Conservation (phyloP, 176 grass and related monocot genomes). For the barley (Hordeum vulgare) region DNA sequence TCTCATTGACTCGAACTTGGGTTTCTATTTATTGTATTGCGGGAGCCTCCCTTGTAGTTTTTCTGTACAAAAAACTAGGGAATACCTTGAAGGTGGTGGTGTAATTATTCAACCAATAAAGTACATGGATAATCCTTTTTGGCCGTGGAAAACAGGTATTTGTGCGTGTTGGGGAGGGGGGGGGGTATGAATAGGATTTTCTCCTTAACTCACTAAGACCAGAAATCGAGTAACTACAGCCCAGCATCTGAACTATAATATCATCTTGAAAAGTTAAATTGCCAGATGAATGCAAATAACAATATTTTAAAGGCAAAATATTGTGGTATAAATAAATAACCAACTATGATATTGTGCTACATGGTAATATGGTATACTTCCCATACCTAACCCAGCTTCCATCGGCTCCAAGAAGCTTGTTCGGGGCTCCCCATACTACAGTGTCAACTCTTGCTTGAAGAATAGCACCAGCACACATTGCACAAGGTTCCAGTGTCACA, state of each 20-base stretch:
- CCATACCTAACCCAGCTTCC: constrained; percentile 97
- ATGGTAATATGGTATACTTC: not conserved
- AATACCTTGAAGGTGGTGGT: not conserved
- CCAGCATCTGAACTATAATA: not conserved
- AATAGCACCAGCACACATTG: constrained; percentile 96
- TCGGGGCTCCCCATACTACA: constrained; percentile 94
- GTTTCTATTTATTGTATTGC: not conserved
- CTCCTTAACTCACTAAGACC: not conserved
- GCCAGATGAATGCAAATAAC: not conserved
- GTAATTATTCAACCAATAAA: not conserved
- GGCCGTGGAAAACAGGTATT: not conserved
- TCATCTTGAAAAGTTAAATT: not conserved
- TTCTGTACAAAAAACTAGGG: not conserved
- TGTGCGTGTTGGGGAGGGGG: not conserved
- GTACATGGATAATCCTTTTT: not conserved
- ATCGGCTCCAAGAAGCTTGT: constrained; percentile 93
- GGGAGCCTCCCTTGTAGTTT: not conserved
- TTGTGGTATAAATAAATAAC: not conserved
- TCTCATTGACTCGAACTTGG: not conserved
- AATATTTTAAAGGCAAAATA: not conserved
- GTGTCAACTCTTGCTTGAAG: constrained; percentile 92
- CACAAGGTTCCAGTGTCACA: constrained; percentile 91
- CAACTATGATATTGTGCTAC: not conserved
- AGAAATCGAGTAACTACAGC: not conserved
- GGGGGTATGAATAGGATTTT: not conserved